These are phyloP conservation scores for Ustilago cynodontis DNA, from an alignment of 1,284 basidiomycete species.

Conservation along the genomic window DNA sequence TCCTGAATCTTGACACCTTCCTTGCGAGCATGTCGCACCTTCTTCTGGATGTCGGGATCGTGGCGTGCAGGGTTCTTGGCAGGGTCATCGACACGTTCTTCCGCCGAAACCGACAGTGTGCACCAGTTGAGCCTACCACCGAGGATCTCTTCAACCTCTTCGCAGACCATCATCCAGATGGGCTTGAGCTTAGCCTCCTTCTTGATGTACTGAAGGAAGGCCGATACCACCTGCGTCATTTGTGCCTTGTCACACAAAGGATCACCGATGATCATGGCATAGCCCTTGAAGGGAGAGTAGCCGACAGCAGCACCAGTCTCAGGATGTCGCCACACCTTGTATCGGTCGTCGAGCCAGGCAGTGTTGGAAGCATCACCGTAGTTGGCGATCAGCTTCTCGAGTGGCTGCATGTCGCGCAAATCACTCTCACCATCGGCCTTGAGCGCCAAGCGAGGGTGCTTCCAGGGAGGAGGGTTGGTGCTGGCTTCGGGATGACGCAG, in stretches of 20 bases:
- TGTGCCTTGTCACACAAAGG: slow-evolving; percentile 74
- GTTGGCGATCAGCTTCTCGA: slow-evolving; percentile 73
- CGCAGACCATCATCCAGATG: slow-evolving; percentile 74
- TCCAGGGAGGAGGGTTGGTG: slow-evolving; percentile 64
- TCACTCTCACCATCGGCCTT: slow-evolving; percentile 40
- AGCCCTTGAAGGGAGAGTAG: slow-evolving; percentile 71
- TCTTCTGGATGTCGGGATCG: slow-evolving; percentile 73
- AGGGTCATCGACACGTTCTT: slow-evolving; percentile 74
- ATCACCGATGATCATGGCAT: slow-evolving; percentile 73
- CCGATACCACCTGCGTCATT: slow-evolving; percentile 71
- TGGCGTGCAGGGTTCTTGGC: slow-evolving; percentile 71
- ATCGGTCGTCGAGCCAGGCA: slow-evolving; percentile 75
- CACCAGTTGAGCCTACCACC: slow-evolving; percentile 74
- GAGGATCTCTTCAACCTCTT: slow-evolving; percentile 73
- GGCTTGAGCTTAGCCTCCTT: slow-evolving; percentile 73
- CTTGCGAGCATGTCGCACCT: slow-evolving; percentile 73
- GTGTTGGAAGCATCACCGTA: slow-evolving; percentile 76
- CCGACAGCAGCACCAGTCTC: slow-evolving; percentile 74
- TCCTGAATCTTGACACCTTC: slow-evolving; percentile 73
- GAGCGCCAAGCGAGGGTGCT: slow-evolving; percentile 32
- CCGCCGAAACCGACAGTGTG: slow-evolving; percentile 74
- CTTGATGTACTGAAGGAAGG: slow-evolving; percentile 71
- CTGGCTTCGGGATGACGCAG: slow-evolving; percentile 65
- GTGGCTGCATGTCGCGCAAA: slow-evolving; percentile 60
- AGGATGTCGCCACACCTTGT: slow-evolving; percentile 74